Evolutionary conservation across 169 alveolate species (phyloP).

Genomic region (Plasmodium gaboni): DNA sequence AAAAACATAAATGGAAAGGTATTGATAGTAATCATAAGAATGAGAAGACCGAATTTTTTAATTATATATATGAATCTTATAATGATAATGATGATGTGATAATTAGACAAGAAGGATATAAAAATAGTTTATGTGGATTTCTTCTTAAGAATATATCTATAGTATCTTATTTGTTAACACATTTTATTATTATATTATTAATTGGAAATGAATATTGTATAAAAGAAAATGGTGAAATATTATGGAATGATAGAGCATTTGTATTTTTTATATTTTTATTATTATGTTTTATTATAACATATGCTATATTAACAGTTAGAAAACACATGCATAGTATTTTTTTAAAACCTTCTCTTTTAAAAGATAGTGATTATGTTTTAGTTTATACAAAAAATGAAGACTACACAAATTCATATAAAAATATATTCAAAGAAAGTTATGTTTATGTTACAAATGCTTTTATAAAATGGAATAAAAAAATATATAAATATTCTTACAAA

Average conservation of each 20-base stretch:
- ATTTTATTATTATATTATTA: constrained; percentile 77
- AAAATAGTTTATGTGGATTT: constrained; percentile 29
- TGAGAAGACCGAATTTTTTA: constrained; percentile 51
- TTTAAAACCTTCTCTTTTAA: constrained; percentile 49
- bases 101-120: constrained; percentile 68
- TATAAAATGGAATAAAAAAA: neutral
- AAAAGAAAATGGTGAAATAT: constrained; percentile 73
- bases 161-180: constrained; percentile 51
- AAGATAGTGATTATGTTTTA: constrained; percentile 66
- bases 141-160: constrained; percentile 41
- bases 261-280: constrained; percentile 56
- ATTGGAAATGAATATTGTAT: constrained; percentile 85
- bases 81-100: constrained; percentile 35
- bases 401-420: constrained; percentile 12
- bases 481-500: too few species aligned
- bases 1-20: constrained; percentile 32
- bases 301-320: constrained; percentile 55
- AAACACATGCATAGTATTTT: constrained; percentile 59
- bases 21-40: constrained; percentile 11
- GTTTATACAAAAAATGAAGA: constrained; percentile 61
- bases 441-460: neutral
- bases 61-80: constrained; percentile 31
- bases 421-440: neutral
- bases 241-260: constrained; percentile 85
- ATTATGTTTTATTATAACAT: constrained; percentile 46